phyloP scores from a whole-genome alignment of 140 eudicot species.

The Flaveria floridana region DNA sequence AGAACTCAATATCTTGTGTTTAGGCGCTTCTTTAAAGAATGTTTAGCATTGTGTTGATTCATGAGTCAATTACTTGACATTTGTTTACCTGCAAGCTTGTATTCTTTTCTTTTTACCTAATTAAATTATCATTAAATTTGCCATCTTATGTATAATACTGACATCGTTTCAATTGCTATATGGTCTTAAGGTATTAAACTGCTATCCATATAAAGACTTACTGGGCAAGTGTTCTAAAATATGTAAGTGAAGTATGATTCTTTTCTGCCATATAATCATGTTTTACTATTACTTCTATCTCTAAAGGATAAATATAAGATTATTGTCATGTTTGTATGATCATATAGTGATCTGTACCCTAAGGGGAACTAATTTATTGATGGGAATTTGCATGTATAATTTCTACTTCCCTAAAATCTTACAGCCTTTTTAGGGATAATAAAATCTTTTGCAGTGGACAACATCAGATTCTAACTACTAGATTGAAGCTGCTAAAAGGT shows the following conservation, averaged over 20 bases:
- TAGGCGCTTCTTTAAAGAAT: background rate
- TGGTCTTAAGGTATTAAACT: constrained; percentile 40
- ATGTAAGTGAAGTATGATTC: constrained; percentile 44
- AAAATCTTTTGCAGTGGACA: background rate
- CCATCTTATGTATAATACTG: constrained; percentile 10
- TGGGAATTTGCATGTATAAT: background rate
- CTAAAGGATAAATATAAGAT: background rate
- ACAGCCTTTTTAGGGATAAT: background rate
- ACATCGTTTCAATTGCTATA: constrained; percentile 24
- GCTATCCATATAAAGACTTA: constrained; percentile 39
- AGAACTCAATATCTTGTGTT: background rate
- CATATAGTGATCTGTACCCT: background rate
- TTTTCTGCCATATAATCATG: background rate
- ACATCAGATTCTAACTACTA: background rate
- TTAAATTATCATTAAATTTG: background rate
- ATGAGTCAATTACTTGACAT: background rate
- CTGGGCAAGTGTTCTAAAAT: constrained; percentile 29
- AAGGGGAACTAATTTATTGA: background rate
- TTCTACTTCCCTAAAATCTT: constrained; percentile 1
- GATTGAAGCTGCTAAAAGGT: constrained; percentile 11
- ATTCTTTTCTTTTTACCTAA: background rate
- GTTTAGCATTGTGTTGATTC: background rate
- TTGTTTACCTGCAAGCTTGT: background rate
- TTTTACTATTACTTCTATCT: background rate
- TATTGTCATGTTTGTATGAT: background rate